Evolutionary conservation across 257 asterid genomes (phyloP).

Genomic region (Solanum arcanum): DNA sequence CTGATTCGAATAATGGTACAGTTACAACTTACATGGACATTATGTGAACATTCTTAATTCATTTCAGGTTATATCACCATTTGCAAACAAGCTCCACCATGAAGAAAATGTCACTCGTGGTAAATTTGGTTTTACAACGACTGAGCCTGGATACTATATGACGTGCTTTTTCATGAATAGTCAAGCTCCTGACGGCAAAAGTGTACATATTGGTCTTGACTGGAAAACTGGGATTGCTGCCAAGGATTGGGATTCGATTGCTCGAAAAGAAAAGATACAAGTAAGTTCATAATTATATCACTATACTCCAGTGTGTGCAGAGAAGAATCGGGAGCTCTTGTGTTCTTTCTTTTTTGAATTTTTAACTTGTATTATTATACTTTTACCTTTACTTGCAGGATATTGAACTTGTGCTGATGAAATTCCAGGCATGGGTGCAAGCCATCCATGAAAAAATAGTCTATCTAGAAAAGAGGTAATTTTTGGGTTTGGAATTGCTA

Average conservation of each 20-base stretch:
- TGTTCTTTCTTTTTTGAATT: background rate
- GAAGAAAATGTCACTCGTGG: slow-evolving; percentile 57
- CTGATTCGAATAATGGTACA: background rate
- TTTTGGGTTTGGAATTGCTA: background rate
- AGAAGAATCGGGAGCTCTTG: background rate
- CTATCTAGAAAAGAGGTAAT: slow-evolving; percentile 38
- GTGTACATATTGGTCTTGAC: slow-evolving; percentile 57
- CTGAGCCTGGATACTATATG: slow-evolving; percentile 61
- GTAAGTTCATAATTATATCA: slow-evolving; percentile 13
- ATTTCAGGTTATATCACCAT: slow-evolving; percentile 73
- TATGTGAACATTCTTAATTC: background rate
- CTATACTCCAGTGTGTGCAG: background rate
- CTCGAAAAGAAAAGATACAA: slow-evolving; percentile 79
- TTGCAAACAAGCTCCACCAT: slow-evolving; percentile 49
- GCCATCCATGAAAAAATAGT: slow-evolving; percentile 42
- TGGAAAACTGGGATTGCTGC: slow-evolving; percentile 77
- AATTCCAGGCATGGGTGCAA: slow-evolving; percentile 58
- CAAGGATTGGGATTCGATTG: slow-evolving; percentile 82
- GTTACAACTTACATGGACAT: background rate
- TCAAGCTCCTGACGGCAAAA: slow-evolving; percentile 23
- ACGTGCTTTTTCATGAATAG: slow-evolving; percentile 52
- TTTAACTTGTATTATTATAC: background rate
- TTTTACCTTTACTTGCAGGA: slow-evolving; percentile 30
- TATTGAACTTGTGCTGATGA: slow-evolving; percentile 64
- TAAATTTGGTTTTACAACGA: slow-evolving; percentile 73